A percentile compares a stretch with the other conserved stretches of the same genome.
phyloP scores from a whole-genome alignment of 495 filamentous ascomycete species.

The Penicillium verhagenii region DNA sequence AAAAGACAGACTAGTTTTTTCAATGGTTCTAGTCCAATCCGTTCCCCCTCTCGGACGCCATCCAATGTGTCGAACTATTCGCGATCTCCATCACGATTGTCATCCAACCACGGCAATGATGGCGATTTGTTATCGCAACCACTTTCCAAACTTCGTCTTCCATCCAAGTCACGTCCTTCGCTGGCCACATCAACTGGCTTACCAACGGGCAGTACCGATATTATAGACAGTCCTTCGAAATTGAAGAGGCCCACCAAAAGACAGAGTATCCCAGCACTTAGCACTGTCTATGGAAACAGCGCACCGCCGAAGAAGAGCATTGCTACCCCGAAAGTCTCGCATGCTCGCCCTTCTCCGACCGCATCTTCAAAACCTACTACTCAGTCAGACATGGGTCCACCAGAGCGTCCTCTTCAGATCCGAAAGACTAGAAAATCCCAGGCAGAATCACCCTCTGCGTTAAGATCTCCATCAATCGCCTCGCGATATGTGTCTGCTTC shows the following conservation, averaged over 20 bases:
- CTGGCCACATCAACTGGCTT: conserved; percentile 17
- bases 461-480: conserved; percentile 31
- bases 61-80: conserved; percentile 52
- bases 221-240: conserved; percentile 27
- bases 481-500: conserved; percentile 35
- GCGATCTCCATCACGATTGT: conserved; percentile 48
- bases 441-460: conserved; percentile 23
- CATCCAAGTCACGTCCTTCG: conserved; percentile 30
- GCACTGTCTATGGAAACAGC: conserved; percentile 5
- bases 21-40: conserved; percentile 54
- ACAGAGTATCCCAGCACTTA: conserved; percentile 16
- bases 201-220: conserved; percentile 10
- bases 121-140: conserved; percentile 27
- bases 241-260: conserved; percentile 24
- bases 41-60: conserved; percentile 53
- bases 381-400: conserved; percentile 38
- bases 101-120: conserved; percentile 30
- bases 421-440: conserved; percentile 45
- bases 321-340: conserved; percentile 46
- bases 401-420: conserved; percentile 49
- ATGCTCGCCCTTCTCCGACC: conserved; percentile 54
- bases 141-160: conserved; percentile 30
- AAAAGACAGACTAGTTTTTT: conserved; percentile 62
- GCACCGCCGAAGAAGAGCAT: conserved; percentile 32
- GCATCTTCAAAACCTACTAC: conserved; percentile 55